These are phyloP conservation scores for Cymbopogon flexuosus DNA, from an alignment of 202 grass and related monocot genomes.

Conservation along the genomic window DNA sequence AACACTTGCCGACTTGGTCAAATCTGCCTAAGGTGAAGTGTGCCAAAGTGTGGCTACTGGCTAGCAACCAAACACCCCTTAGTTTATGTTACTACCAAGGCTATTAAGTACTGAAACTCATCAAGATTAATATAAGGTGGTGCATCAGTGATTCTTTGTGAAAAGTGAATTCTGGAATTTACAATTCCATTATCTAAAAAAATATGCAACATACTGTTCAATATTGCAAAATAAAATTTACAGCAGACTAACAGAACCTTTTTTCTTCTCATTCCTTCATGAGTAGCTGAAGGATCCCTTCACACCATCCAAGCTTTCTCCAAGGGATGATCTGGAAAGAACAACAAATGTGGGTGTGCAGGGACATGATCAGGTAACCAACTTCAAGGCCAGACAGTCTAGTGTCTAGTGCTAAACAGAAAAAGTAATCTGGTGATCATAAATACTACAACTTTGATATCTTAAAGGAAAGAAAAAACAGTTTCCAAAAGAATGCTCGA, in stretches of 20 bases:
- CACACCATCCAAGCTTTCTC: constrained; percentile 71
- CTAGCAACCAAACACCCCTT: not conserved
- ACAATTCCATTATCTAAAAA: not conserved
- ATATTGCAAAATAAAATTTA: constrained; percentile 3
- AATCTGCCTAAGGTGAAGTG: not conserved
- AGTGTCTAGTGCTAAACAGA: not conserved
- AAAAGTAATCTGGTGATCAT: not conserved
- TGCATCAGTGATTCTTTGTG: not conserved
- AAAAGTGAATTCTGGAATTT: not conserved
- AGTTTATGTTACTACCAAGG: not conserved
- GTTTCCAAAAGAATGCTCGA: not conserved
- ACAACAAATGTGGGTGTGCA: not conserved
- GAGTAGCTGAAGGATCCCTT: constrained; percentile 64
- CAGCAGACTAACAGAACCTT: not conserved
- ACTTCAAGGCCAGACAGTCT: not conserved
- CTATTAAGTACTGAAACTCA: not conserved
- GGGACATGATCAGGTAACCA: constrained; percentile 10
- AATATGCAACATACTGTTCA: not conserved
- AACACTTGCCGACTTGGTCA: not conserved
- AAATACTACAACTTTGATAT: not conserved
- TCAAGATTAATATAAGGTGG: not conserved
- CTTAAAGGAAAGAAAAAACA: not conserved
- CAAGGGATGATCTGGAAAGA: constrained; percentile 50
- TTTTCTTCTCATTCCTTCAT: not conserved
- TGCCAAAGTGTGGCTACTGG: not conserved